A percentile compares a stretch with the other conserved stretches of the same genome.
Conservation (phyloP, 225 moss, liverwort and hornwort species). For the Lunularia cruciata region DNA sequence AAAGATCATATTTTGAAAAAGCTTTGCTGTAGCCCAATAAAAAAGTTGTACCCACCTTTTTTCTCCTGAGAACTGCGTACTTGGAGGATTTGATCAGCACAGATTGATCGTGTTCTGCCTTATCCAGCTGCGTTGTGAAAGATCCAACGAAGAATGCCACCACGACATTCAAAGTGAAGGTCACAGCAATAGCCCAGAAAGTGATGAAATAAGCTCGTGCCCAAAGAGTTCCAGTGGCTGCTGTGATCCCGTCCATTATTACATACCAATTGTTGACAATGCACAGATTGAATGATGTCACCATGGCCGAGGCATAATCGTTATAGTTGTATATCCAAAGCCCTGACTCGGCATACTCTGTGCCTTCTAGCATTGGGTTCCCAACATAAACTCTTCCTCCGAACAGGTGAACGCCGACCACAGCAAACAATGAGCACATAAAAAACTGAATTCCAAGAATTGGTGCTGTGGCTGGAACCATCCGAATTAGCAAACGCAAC, state of each 20-base stretch:
- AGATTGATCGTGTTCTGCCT: slow-evolving; percentile 23
- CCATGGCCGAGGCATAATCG: slow-evolving; percentile 75
- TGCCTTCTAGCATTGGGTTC: slow-evolving; percentile 53
- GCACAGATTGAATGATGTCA: slow-evolving; percentile 77
- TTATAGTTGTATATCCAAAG: slow-evolving; percentile 76
- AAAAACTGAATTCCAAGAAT: slow-evolving; percentile 65
- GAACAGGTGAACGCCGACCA: slow-evolving; percentile 70
- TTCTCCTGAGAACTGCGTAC: slow-evolving; percentile 17
- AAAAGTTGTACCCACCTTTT: slow-evolving; percentile 9
- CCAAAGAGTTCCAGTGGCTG: slow-evolving; percentile 54
- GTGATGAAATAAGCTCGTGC: slow-evolving; percentile 59
- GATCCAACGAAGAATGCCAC: slow-evolving; percentile 77
- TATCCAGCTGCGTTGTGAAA: slow-evolving; percentile 60
- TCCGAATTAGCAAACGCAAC: slow-evolving; percentile 44
- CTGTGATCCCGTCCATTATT: slow-evolving; percentile 72
- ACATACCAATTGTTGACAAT: slow-evolving; percentile 91
- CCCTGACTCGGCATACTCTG: slow-evolving; percentile 59
- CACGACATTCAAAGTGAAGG: slow-evolving; percentile 70
- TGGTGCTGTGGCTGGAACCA: slow-evolving; percentile 67
- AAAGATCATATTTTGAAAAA: slow-evolving; percentile 27
- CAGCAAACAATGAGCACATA: slow-evolving; percentile 69
- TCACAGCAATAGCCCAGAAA: slow-evolving; percentile 74
- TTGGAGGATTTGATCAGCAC: slow-evolving; percentile 9
- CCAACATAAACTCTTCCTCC: slow-evolving; percentile 65
- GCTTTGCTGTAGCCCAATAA: slow-evolving; percentile 9